Conservation (phyloP, 805 yeast species). For the Danielia reshetovae region DNA sequence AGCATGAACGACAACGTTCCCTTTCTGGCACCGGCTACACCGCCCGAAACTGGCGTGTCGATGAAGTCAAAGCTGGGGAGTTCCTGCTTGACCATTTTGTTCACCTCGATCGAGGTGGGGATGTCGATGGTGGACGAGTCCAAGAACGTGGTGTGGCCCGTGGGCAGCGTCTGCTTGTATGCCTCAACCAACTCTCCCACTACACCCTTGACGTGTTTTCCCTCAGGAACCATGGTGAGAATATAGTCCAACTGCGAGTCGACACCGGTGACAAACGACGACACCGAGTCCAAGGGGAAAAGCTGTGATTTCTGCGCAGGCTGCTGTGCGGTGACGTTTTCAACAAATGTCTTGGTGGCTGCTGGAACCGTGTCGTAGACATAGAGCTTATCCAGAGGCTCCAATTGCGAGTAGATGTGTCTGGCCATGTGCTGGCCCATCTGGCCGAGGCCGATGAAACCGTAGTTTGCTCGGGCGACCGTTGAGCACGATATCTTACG, state of each 20-base stretch:
- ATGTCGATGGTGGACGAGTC: slow-evolving; percentile 54
- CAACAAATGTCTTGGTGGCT: slow-evolving; percentile 23
- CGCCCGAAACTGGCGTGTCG: slow-evolving; percentile 57
- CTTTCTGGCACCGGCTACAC: slow-evolving; percentile 50
- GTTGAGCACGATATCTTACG: slow-evolving; percentile 7
- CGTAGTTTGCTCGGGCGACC: slow-evolving; percentile 27
- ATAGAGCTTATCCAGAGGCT: slow-evolving; percentile 35
- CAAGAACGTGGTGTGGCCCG: slow-evolving; percentile 28
- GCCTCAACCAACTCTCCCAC: slow-evolving; percentile 34
- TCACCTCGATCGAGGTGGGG: slow-evolving; percentile 40
- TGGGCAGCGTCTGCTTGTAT: slow-evolving; percentile 17
- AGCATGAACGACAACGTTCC: slow-evolving; percentile 53
- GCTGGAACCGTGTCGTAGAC: slow-evolving; percentile 40
- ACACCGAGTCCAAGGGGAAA: slow-evolving; percentile 16
- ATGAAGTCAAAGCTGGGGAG: slow-evolving; percentile 41
- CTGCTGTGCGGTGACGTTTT: slow-evolving; percentile 18
- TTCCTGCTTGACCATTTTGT: slow-evolving; percentile 27
- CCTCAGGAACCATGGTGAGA: slow-evolving; percentile 54
- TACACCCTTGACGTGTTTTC: slow-evolving; percentile 43
- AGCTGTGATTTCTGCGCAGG: slow-evolving; percentile 22
- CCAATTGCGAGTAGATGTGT: slow-evolving; percentile 40
- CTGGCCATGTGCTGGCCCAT: slow-evolving; percentile 57
- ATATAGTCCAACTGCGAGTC: slow-evolving; percentile 36
- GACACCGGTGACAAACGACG: slow-evolving; percentile 27
- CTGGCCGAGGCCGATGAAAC: slow-evolving; percentile 55